phyloP scores from a whole-genome alignment of 1,284 basidiomycete species.

The Papiliotrema flavescens region DNA sequence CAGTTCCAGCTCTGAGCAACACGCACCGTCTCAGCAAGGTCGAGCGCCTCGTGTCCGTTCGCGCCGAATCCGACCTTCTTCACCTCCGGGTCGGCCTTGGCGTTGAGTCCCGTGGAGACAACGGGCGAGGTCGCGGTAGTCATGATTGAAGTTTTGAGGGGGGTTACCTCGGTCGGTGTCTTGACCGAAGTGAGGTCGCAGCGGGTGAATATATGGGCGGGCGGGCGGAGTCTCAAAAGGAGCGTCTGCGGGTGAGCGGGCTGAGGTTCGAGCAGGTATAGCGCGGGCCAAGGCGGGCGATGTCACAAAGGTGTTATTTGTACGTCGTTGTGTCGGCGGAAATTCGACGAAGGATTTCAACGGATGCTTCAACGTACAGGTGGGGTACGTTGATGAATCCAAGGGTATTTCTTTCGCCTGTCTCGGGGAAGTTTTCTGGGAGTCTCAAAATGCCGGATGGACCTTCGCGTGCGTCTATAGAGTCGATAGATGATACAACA shows the following conservation, averaged over 20 bases:
- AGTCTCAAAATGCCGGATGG: too few relatives aligned
- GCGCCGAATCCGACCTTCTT: slow-evolving; percentile 9
- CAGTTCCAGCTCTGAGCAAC: too few relatives aligned
- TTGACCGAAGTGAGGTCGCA: too few relatives aligned
- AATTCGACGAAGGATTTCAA: background rate
- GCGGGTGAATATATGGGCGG: too few relatives aligned
- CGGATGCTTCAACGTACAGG: too few relatives aligned
- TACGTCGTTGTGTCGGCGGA: background rate
- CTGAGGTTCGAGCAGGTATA: background rate
- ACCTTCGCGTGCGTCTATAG: too few relatives aligned
- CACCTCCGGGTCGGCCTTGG: slow-evolving; percentile 20
- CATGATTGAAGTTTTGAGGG: slow-evolving; percentile 17
- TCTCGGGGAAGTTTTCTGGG: too few relatives aligned
- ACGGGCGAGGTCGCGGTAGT: slow-evolving; percentile 20
- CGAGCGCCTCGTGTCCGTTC: slow-evolving; percentile 39
- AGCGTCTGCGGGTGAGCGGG: background rate
- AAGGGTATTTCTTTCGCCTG: background rate
- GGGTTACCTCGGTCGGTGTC: background rate
- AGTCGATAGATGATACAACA: too few relatives aligned
- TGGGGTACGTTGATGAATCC: background rate
- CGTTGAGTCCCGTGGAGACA: slow-evolving; percentile 6
- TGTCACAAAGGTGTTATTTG: background rate
- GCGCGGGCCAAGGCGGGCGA: background rate
- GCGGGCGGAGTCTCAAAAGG: background rate
- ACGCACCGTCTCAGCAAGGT: slow-evolving; percentile 37